Conservation (phyloP, 2,329 filamentous ascomycete genomes). For the Fusarium sp. region DNA sequence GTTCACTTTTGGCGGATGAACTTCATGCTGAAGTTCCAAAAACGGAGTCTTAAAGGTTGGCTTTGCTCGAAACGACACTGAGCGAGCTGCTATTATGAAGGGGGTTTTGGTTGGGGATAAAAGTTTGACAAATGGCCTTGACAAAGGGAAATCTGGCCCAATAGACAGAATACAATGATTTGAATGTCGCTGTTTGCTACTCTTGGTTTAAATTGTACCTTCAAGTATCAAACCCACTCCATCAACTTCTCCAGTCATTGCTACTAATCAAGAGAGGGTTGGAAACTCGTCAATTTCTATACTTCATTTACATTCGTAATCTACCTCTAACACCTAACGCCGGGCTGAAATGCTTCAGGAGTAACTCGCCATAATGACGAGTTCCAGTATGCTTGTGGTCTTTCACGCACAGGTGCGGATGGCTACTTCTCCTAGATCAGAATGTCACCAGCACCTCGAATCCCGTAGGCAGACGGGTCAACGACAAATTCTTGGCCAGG, state of each 20-base stretch:
- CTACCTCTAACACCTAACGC: conserved; percentile 48
- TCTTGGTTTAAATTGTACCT: neutral
- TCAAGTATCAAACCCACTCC: too few relatives aligned
- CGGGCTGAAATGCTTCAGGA: conserved; percentile 44
- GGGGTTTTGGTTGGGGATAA: neutral
- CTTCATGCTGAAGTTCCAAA: neutral
- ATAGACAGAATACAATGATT: neutral
- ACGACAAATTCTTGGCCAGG: conserved; percentile 42
- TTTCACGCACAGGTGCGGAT: neutral
- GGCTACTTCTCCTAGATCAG: conserved; percentile 45
- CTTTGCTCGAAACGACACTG: neutral
- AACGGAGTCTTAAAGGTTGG: neutral
- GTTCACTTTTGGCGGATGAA: neutral
- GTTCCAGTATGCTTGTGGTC: neutral
- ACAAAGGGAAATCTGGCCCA: neutral
- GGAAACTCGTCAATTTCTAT: conserved; percentile 1
- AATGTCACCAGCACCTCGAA: conserved; percentile 52
- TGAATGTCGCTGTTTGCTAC: neutral
- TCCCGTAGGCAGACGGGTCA: conserved; percentile 44
- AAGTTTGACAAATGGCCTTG: neutral
- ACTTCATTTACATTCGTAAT: conserved; percentile 29
- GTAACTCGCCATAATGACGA: conserved; percentile 3
- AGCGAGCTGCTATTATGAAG: neutral
- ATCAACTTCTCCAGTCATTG: neutral
- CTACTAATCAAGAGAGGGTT: neutral